Percentiles rank a stretch among this genome's conserved stretches.
Conservation (phyloP, 352 stramenopile species). For the Blastocystis sp. region DNA sequence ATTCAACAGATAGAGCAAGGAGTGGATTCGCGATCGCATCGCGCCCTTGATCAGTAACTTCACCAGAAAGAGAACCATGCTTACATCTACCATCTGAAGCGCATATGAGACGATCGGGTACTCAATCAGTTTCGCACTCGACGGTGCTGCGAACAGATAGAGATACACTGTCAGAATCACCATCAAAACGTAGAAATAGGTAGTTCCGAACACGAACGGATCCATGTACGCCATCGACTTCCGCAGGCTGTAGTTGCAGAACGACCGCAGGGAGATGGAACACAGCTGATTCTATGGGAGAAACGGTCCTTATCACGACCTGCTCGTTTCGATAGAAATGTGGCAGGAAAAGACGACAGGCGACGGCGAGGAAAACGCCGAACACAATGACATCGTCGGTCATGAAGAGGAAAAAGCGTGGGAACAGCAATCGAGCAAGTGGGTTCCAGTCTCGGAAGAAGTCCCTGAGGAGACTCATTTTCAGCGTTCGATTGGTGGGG, state of each 20-base stretch:
- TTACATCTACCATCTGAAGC: not conserved
- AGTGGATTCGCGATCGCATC: not conserved
- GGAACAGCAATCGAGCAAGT: not conserved
- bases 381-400: not conserved
- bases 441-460: not conserved
- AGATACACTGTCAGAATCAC: constrained; percentile 22
- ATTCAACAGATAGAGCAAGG: not conserved
- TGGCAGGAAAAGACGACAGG: not conserved
- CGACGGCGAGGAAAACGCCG: not conserved
- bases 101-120: not conserved
- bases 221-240: not conserved
- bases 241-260: not conserved
- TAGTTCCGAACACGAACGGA: constrained; percentile 20
- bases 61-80: not conserved
- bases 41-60: not conserved
- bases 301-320: not conserved
- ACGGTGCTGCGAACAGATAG: constrained; percentile 6
- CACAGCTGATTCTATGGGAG: constrained; percentile 7
- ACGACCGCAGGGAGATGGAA: not conserved
- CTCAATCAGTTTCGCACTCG: not conserved
- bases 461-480: not conserved
- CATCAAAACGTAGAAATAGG: constrained; percentile 25
- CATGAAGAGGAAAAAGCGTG: not conserved
- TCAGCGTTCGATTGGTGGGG: not conserved
- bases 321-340: constrained; percentile 1